phyloP scores from a whole-genome alignment of 108 stramenopile genomes.

The Skeletonema grethae region DNA sequence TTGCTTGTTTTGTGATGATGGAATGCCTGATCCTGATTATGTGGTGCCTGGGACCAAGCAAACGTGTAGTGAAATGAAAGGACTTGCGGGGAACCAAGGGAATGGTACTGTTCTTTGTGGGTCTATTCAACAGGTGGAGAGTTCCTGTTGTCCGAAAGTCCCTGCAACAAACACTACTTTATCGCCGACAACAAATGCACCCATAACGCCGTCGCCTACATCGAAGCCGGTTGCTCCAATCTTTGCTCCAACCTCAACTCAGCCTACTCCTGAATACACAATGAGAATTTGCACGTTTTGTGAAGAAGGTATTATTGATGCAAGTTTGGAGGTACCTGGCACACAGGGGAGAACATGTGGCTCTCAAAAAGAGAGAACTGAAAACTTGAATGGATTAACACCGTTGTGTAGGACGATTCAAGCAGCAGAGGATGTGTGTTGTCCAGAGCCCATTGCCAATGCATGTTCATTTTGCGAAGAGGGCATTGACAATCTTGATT shows the following conservation, averaged over 20 bases:
- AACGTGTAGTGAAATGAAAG: not conserved
- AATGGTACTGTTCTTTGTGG: not conserved
- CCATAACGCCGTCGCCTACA: not conserved
- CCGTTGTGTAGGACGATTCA: not conserved
- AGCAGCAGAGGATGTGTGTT: not conserved
- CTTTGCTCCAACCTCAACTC: not conserved
- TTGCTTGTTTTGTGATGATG: not conserved
- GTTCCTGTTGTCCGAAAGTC: not conserved
- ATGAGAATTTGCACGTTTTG: not conserved
- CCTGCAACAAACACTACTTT: not conserved
- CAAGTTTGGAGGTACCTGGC: not conserved
- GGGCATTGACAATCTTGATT: not conserved
- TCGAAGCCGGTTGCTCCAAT: not conserved
- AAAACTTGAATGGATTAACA: not conserved
- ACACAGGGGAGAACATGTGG: not conserved
- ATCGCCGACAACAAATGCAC: not conserved
- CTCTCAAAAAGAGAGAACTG: not conserved
- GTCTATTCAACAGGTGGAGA: not conserved
- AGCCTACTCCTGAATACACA: not conserved
- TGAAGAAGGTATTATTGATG: slow-evolving; percentile 1
- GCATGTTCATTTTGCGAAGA: not conserved
- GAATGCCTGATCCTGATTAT: not conserved
- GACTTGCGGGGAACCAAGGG: not conserved
- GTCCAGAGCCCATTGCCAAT: not conserved
- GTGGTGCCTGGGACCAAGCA: not conserved